Evolutionary conservation across 2,329 filamentous ascomycete genomes (phyloP).

Genomic region (Penicillium vulpinum): DNA sequence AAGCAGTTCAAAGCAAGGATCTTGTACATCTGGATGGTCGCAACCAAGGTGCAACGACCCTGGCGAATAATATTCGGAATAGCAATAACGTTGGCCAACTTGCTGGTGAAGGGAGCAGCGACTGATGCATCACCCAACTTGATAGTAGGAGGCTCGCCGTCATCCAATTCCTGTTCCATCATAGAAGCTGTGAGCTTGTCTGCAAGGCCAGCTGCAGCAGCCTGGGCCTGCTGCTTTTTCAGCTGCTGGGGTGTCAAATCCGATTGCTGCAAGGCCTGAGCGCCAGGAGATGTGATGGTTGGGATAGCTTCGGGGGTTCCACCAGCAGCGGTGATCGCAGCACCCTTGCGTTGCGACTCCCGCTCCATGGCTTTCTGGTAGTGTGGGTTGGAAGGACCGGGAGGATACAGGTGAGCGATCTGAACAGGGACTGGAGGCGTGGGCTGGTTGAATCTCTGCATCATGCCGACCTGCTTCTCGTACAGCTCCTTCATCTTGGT

Average conservation of each 20-base stretch:
- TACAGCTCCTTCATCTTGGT: conserved; percentile 99
- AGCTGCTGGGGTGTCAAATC: conserved; percentile 54
- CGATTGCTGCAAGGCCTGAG: conserved; percentile 59
- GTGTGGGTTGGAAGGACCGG: conserved; percentile 87
- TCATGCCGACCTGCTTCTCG: conserved; percentile 88
- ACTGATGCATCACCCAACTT: conserved; percentile 97
- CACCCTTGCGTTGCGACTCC: conserved; percentile 76
- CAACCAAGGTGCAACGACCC: conserved; percentile 93
- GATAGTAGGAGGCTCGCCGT: conserved; percentile 88
- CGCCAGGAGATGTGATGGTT: conserved; percentile 66
- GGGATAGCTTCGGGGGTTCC: conserved; percentile 53
- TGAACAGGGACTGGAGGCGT: conserved; percentile 85
- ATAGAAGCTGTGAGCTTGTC: conserved; percentile 83
- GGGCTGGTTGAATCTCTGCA: conserved; percentile 94
- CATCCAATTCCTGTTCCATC: conserved; percentile 86
- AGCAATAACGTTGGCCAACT: conserved; percentile 93
- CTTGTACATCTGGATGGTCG: conserved; percentile 99
- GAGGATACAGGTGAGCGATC: conserved; percentile 92
- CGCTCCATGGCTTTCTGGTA: conserved; percentile 88
- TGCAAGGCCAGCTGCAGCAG: conserved; percentile 74
- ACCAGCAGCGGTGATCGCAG: conserved; percentile 53
- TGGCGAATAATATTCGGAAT: conserved; percentile 98
- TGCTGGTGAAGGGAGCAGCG: conserved; percentile 95
- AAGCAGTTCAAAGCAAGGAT: conserved; percentile 96
- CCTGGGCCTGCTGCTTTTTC: conserved; percentile 59